These are phyloP conservation scores for Saturnispora dispora DNA, from an alignment of 805 yeast genomes.

Conservation along the genomic window DNA sequence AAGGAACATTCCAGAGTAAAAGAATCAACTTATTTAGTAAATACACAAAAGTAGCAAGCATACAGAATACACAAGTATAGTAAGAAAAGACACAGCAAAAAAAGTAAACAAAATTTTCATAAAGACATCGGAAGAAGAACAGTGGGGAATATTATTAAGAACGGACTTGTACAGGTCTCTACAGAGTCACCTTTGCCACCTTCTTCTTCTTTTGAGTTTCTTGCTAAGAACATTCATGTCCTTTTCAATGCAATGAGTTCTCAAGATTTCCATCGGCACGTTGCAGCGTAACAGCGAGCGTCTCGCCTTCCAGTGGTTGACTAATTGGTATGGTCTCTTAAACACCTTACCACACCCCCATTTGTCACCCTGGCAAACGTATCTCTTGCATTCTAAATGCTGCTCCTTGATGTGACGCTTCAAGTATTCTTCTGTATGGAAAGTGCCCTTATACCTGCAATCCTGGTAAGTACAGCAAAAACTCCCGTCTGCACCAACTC, in stretches of 20 bases:
- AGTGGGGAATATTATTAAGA: background rate
- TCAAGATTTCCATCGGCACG: slow-evolving; percentile 16
- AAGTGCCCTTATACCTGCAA: slow-evolving; percentile 25
- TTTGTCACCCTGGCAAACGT: slow-evolving; percentile 20
- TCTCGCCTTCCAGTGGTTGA: slow-evolving; percentile 28
- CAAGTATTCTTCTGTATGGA: slow-evolving; percentile 23
- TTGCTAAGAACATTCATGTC: slow-evolving; percentile 4
- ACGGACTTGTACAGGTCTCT: background rate
- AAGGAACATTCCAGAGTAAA: background rate
- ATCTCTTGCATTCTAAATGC: slow-evolving; percentile 20
- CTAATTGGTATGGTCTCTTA: slow-evolving; percentile 27
- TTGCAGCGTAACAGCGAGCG: slow-evolving; percentile 24
- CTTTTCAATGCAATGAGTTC: background rate
- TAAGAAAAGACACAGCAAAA: background rate
- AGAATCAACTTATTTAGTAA: background rate
- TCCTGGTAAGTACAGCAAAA: slow-evolving; percentile 17
- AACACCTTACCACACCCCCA: slow-evolving; percentile 29
- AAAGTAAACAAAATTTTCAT: too few relatives aligned
- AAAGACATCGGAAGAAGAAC: background rate
- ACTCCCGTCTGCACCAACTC: background rate
- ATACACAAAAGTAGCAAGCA: background rate
- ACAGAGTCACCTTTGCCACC: too few relatives aligned
- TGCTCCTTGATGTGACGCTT: slow-evolving; percentile 27
- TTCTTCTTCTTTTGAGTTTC: slow-evolving; percentile 2
- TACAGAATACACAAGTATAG: background rate